Percentiles rank a stretch among this genome's conserved stretches.
These are phyloP conservation scores for Xylaria arbuscula DNA, from an alignment of 2,329 filamentous ascomycete species.

Conservation along the genomic window DNA sequence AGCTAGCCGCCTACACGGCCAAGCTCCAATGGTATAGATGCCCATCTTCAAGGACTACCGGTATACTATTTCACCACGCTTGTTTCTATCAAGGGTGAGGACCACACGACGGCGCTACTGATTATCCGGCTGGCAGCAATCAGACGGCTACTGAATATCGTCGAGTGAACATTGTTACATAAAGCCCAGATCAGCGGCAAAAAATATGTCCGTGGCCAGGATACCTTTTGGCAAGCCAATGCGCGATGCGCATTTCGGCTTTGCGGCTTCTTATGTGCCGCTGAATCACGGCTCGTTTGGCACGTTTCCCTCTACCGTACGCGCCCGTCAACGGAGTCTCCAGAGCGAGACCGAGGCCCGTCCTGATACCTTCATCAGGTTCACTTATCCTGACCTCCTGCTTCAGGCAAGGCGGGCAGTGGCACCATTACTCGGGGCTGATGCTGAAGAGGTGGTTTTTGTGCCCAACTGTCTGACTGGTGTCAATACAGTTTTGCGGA, in stretches of 20 bases:
- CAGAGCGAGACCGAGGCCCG: constrained; percentile 68
- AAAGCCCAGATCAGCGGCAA: not conserved
- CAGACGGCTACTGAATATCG: not conserved
- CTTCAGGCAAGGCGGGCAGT: constrained; percentile 68
- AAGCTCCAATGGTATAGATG: not conserved
- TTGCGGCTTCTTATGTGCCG: constrained; percentile 49
- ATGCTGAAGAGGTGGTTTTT: constrained; percentile 70
- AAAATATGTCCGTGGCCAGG: constrained; percentile 23
- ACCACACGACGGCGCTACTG: constrained; percentile 1
- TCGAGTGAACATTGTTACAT: constrained; percentile 9
- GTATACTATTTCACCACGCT: not conserved
- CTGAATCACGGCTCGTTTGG: constrained; percentile 72
- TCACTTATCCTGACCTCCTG: constrained; percentile 65
- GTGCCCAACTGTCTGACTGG: constrained; percentile 78
- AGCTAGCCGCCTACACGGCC: constrained; percentile 12
- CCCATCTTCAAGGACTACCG: constrained; percentile 7
- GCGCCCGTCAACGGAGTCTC: constrained; percentile 62
- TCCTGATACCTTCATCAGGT: constrained; percentile 75
- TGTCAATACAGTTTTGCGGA: constrained; percentile 74
- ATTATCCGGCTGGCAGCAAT: constrained; percentile 19
- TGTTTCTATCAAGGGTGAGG: not conserved
- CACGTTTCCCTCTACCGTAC: constrained; percentile 68
- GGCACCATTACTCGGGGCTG: constrained; percentile 69
- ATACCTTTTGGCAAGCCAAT: constrained; percentile 47
- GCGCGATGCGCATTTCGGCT: constrained; percentile 49